Evolutionary conservation across 176 grass and related monocot species (phyloP).

Genomic region (Dendrocalamus sinicus): DNA sequence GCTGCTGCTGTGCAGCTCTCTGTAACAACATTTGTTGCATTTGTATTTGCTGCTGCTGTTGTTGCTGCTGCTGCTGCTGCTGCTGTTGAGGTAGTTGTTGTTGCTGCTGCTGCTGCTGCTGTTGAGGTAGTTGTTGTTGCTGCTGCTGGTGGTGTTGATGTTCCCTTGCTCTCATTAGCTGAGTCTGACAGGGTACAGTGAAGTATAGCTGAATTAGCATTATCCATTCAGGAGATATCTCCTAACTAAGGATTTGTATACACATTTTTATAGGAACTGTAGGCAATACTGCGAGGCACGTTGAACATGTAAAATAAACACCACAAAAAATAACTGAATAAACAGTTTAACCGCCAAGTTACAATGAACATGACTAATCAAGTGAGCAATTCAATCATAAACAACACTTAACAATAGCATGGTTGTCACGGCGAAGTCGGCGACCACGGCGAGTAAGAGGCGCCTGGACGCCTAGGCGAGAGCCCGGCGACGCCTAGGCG

Average conservation of each 20-base stretch:
- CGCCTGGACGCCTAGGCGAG: no score
- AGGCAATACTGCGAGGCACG: background rate
- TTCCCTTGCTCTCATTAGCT: constrained; percentile 37
- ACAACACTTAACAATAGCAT: background rate
- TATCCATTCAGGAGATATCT: background rate
- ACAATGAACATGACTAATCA: no score
- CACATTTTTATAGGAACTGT: background rate
- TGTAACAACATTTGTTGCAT: constrained; percentile 63
- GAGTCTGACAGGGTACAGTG: constrained; percentile 27
- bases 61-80: background rate
- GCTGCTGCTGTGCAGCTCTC: constrained; percentile 44
- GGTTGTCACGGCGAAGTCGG: no score
- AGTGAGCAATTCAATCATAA: no score
- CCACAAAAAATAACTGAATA: no score
- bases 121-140: background rate
- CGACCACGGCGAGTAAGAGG: no score
- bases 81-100: background rate
- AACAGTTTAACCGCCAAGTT: background rate
- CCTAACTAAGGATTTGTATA: background rate
- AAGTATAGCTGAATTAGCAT: constrained; percentile 20
- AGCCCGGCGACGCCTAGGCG: no score
- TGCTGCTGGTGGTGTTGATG: constrained; percentile 33
- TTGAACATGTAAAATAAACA: no score
- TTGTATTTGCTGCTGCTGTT: constrained; percentile 54
- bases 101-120: constrained; percentile 17